These are phyloP conservation scores for Fusarium praegraminearum DNA, from an alignment of 2,329 filamentous ascomycete species.

Conservation along the genomic window DNA sequence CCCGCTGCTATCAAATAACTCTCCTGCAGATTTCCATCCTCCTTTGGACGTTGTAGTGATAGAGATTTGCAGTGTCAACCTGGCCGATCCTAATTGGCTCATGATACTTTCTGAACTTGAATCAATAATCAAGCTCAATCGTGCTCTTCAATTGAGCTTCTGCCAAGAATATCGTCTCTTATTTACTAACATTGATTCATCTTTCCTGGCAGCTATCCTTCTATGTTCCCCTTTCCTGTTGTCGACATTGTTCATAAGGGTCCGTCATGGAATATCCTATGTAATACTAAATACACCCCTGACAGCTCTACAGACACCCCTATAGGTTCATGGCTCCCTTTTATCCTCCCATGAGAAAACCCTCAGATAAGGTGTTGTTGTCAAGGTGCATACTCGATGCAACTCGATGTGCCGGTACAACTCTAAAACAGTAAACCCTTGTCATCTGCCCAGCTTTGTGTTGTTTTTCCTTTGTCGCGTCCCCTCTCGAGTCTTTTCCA, in stretches of 20 bases:
- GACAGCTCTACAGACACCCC: not conserved
- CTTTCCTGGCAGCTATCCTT: slow-evolving; percentile 4
- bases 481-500: slow-evolving; percentile 2
- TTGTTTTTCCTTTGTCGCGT: slow-evolving; percentile 15
- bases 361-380: slow-evolving; percentile 45
- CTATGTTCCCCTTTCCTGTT: slow-evolving; percentile 20
- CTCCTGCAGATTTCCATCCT: slow-evolving; percentile 1
- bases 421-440: slow-evolving; percentile 37
- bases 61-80: slow-evolving; percentile 28
- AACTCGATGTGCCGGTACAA: slow-evolving; percentile 40
- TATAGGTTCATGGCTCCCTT: slow-evolving; percentile 5
- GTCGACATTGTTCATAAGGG: slow-evolving; percentile 12
- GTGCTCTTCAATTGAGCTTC: not conserved
- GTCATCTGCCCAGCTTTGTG: slow-evolving; percentile 20
- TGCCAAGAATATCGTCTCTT: not conserved
- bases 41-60: not conserved
- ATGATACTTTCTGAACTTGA: slow-evolving; percentile 25
- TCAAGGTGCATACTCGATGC: slow-evolving; percentile 31
- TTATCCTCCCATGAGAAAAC: slow-evolving; percentile 3
- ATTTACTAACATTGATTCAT: not conserved
- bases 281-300: slow-evolving; percentile 18
- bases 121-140: slow-evolving; percentile 21
- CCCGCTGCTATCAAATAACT: not conserved
- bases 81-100: slow-evolving; percentile 31
- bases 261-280: slow-evolving; percentile 36